phyloP scores from a whole-genome alignment of 345 rosid species.

The Isatis tinctoria region DNA sequence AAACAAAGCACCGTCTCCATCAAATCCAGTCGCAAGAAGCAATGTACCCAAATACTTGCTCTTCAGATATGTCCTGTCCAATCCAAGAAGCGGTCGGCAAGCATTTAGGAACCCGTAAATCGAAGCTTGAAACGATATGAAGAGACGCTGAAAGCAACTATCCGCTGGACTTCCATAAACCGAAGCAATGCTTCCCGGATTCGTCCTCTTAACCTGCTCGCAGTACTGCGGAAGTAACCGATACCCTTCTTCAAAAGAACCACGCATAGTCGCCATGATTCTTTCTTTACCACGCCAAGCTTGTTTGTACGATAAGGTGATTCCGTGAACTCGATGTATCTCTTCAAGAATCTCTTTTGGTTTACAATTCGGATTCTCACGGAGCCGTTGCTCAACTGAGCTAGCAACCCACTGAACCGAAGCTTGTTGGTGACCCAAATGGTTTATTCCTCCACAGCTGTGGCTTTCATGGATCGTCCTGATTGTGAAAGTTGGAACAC shows the following conservation, averaged over 20 bases:
- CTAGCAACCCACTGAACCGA: constrained; percentile 98
- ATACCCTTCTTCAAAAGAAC: constrained; percentile 97
- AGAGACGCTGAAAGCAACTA: constrained; percentile 88
- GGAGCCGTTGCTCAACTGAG: constrained; percentile 89
- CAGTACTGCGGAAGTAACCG: constrained; percentile 92
- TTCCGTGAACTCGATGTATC: constrained; percentile 93
- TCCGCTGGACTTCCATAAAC: constrained; percentile 77
- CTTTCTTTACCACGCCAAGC: constrained; percentile 99
- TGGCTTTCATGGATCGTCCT: constrained; percentile 87
- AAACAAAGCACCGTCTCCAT: constrained; percentile 91
- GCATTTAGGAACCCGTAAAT: constrained; percentile 94
- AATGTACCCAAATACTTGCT: constrained; percentile 92
- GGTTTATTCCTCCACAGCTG: constrained; percentile 86
- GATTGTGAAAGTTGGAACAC: constrained; percentile 94
- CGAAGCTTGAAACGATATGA: constrained; percentile 96
- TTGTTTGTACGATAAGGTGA: constrained; percentile 92
- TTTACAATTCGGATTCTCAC: constrained; percentile 89
- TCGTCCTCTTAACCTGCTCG: constrained; percentile 83
- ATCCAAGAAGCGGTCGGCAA: constrained; percentile 90
- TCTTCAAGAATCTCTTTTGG: constrained; percentile 98
- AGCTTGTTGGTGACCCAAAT: constrained; percentile 98
- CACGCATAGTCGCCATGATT: constrained; percentile 98
- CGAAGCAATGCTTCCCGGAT: constrained; percentile 86
- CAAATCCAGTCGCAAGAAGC: constrained; percentile 95
- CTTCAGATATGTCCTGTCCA: constrained; percentile 79